Evolutionary conservation across 495 filamentous ascomycete genomes (phyloP).

Genomic region (Corynascus novoguineensis): DNA sequence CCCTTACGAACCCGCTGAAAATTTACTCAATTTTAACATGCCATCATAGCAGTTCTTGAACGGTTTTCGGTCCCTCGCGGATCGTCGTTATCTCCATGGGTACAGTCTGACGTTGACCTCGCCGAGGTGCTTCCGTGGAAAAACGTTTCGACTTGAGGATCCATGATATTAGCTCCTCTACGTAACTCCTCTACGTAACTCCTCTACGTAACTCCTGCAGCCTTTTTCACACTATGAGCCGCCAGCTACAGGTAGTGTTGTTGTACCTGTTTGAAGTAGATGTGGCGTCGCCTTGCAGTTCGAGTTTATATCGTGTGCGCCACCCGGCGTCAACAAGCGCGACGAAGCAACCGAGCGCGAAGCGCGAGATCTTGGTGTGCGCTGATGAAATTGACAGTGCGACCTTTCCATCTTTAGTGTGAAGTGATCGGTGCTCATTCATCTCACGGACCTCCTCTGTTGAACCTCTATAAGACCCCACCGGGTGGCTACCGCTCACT

Average conservation of each 20-base stretch:
- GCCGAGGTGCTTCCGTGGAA: no score
- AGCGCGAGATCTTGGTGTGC: slow-evolving; percentile 6
- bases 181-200: no score
- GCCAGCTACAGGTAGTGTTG: background rate
- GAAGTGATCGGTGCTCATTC: slow-evolving; percentile 12
- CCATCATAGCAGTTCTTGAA: background rate
- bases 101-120: no score
- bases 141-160: no score
- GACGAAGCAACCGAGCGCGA: slow-evolving; percentile 5
- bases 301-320: background rate
- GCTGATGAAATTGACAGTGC: background rate
- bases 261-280: background rate
- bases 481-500: background rate
- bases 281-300: background rate
- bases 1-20: background rate
- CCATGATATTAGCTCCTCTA: no score
- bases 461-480: background rate
- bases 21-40: background rate
- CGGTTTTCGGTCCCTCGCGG: background rate
- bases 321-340: background rate
- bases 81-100: background rate
- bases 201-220: no score
- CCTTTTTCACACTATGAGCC: no score
- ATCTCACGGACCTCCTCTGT: slow-evolving; percentile 4
- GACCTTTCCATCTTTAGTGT: slow-evolving; percentile 3